Conservation (phyloP, 2,329 filamentous ascomycete species). For the Ophiostoma sp. region DNA sequence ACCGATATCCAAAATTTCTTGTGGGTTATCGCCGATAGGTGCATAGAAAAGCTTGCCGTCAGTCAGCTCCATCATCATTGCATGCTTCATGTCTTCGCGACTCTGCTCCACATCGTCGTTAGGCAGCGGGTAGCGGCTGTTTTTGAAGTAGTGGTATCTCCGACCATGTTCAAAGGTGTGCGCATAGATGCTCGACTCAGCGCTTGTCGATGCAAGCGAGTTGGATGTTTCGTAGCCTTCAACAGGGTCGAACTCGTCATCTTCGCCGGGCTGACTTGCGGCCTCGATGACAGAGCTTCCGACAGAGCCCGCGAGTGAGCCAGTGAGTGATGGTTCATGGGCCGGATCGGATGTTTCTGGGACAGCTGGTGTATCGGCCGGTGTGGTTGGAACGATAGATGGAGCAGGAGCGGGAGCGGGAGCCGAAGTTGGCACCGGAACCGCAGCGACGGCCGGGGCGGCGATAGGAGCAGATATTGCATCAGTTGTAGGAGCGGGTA, state of each 20-base stretch:
- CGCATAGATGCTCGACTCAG: constrained; percentile 30
- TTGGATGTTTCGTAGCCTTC: constrained; percentile 28
- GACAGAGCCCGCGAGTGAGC: not conserved
- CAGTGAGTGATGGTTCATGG: not conserved
- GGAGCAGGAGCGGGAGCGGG: not conserved
- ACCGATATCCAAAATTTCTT: constrained; percentile 45
- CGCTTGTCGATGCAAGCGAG: constrained; percentile 28
- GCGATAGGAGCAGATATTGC: not conserved
- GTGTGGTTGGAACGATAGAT: not conserved
- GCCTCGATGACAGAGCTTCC: constrained; percentile 25
- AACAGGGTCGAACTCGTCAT: constrained; percentile 27
- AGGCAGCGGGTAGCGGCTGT: constrained; percentile 33
- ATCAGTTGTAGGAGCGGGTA: not conserved
- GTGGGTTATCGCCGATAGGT: constrained; percentile 39
- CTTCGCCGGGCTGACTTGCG: constrained; percentile 25
- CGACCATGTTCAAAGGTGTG: constrained; percentile 31
- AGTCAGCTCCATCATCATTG: constrained; percentile 43
- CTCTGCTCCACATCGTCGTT: constrained; percentile 44
- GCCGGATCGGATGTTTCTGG: constrained; percentile 5
- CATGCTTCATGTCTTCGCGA: constrained; percentile 43
- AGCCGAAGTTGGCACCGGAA: too few species aligned
- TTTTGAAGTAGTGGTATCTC: constrained; percentile 32
- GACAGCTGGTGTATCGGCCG: not conserved
- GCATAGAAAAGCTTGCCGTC: constrained; percentile 41
- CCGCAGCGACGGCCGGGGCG: not conserved